A percentile compares a stretch with the other conserved stretches of the same genome.
phyloP scores from a whole-genome alignment of 164 flowering plant species.

The Cinnamomum chago region DNA sequence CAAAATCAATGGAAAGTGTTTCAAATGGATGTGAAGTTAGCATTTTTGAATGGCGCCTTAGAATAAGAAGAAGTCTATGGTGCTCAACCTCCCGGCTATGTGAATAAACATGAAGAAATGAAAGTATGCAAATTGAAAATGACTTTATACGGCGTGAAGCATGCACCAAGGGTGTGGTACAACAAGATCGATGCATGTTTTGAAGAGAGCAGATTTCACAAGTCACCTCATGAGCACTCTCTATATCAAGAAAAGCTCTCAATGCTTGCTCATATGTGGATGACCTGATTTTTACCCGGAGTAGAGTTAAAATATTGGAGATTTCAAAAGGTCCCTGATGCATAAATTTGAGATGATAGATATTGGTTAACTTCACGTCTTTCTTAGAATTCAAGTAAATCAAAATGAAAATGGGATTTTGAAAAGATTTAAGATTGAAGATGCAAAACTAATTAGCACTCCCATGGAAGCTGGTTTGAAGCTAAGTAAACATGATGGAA shows the following conservation, averaged over 20 bases:
- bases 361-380: not conserved
- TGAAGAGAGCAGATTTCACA: not conserved
- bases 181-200: not conserved
- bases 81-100: not conserved
- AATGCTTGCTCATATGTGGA: not conserved
- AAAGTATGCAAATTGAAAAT: too few species aligned
- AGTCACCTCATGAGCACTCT: not conserved
- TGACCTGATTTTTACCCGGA: not conserved
- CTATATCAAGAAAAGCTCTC: too few species aligned
- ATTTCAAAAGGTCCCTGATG: not conserved
- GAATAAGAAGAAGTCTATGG: not conserved
- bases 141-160: not conserved
- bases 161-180: not conserved
- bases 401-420: too few species aligned
- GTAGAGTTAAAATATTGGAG: not conserved
- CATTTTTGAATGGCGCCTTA: not conserved
- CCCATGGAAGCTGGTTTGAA: not conserved
- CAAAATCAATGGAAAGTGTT: not conserved
- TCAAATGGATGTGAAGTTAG: too few species aligned
- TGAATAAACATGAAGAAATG: not conserved
- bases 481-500: not conserved
- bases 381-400: too few species aligned
- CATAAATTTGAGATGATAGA: not conserved
- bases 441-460: not conserved
- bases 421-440: too few species aligned